These are phyloP conservation scores for Alisma plantagoaquatica DNA, from an alignment of 106 monocot species.

Conservation along the genomic window DNA sequence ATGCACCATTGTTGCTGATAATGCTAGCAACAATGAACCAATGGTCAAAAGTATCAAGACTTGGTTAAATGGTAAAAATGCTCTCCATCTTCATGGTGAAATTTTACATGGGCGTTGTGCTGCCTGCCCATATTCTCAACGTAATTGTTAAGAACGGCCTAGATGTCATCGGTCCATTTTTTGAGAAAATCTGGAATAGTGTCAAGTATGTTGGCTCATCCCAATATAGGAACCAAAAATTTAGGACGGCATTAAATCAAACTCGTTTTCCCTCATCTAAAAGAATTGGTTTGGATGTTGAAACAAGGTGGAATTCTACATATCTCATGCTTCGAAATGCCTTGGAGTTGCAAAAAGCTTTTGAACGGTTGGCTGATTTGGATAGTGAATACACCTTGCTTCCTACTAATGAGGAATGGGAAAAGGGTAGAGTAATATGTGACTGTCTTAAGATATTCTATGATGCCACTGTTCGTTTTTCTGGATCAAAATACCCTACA, in stretches of 20 bases:
- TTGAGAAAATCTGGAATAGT: conserved; percentile 2
- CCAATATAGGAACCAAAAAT: background rate
- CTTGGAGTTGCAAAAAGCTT: background rate
- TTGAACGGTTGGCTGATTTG: conserved; percentile 1
- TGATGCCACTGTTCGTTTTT: background rate
- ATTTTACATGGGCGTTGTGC: background rate
- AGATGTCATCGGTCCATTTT: background rate
- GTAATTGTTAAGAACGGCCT: conserved; percentile 6
- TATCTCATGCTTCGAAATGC: conserved; percentile 12
- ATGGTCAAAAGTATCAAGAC: background rate
- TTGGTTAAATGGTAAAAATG: conserved; percentile 11
- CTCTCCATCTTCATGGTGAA: background rate
- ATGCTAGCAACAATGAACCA: conserved; percentile 5
- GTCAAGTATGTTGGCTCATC: conserved; percentile 7
- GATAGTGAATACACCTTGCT: background rate
- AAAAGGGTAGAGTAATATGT: background rate
- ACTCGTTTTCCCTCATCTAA: background rate
- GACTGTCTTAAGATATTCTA: conserved; percentile 7
- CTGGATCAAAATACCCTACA: conserved; percentile 10
- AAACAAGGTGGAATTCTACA: conserved; percentile 5
- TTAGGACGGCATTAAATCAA: background rate
- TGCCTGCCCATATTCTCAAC: conserved; percentile 9
- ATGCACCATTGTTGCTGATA: conserved; percentile 1
- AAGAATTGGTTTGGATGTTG: conserved; percentile 1
- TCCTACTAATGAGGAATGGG: background rate